A percentile compares a stretch with the other conserved stretches of the same genome.
These are phyloP conservation scores for Biscogniauxia mediterranea DNA, from an alignment of 2,329 filamentous ascomycete species.

Conservation along the genomic window DNA sequence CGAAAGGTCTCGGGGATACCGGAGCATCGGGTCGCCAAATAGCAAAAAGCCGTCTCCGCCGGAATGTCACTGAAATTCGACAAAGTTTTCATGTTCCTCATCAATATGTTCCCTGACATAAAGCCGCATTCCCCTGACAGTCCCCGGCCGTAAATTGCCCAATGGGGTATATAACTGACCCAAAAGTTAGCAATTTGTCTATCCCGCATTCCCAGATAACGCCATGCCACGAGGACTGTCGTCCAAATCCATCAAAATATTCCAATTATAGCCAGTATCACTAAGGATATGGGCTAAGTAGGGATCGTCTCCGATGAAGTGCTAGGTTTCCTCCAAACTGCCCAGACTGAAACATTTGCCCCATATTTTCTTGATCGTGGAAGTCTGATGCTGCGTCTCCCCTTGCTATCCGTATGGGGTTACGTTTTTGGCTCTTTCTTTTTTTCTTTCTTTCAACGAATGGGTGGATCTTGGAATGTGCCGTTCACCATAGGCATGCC, in stretches of 20 bases:
- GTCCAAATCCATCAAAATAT: not conserved
- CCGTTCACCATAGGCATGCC: slow-evolving; percentile 18
- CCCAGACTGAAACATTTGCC: not conserved
- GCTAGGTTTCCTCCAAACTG: not conserved
- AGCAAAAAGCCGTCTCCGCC: not conserved
- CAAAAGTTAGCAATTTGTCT: not conserved
- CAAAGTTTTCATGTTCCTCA: not conserved
- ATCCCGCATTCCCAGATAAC: not conserved
- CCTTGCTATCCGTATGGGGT: not conserved
- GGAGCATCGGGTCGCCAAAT: not conserved
- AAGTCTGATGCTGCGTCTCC: not conserved
- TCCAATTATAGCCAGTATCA: not conserved
- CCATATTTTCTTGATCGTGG: not conserved
- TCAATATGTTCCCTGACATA: not conserved
- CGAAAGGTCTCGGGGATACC: not conserved
- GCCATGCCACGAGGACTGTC: not conserved
- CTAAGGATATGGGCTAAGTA: not conserved
- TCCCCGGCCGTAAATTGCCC: not conserved
- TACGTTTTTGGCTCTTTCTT: not conserved
- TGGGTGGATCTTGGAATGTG: slow-evolving; percentile 3
- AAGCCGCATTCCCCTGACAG: not conserved
- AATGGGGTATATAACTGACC: not conserved
- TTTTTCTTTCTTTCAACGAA: not conserved
- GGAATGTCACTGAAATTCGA: not conserved
- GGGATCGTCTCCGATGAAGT: not conserved